Evolutionary conservation across 1,284 basidiomycete species (phyloP), one percentile per base, ranked within the genome.

Genomic region (Sanguinoderma infundibulare): DNA sequence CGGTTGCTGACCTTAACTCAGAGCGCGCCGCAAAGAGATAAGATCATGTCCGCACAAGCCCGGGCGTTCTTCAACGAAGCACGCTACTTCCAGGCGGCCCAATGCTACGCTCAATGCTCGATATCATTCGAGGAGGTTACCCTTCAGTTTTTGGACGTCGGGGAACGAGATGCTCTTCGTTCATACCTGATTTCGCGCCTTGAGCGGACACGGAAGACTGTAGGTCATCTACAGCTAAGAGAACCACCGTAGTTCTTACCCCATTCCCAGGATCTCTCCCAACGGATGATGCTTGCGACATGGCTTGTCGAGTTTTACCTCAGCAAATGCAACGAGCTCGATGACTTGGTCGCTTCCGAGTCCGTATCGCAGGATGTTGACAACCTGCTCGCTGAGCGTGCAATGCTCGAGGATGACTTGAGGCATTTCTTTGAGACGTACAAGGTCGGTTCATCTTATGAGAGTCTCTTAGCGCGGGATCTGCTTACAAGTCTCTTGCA

Each of bases 231-330:
- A 12, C 6, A 10, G 5, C 36, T 40, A n/a, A 7, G 28, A 5
- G 5, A 17, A 42, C 8, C 7, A 2, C 30, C 26, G 1, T 42
- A 8, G n/a, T 9, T 17, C 53, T 47, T 5, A 50, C 32, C 8
- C 10, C 7, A 12, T 2, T 15, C 15, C 39, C 64, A 96, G 94
- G 95, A 98, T 69, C 69, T 94, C 50, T 95, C 94, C 0, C 96
- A 98, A 74, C 85, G 98, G 35, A 96, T 97, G 90, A 97, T 99
- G 91, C 81, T 99, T 8, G 96, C 98, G 1, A 98, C 96, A 0
- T 99, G 98, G 98, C 89, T 99, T 7, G 90, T 98, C 32, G 98
- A 99, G 75, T 96, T 99, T 67, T 98, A 96, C 73, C 86, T 99
- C 24, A 92, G 91, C 77, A 98, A 98, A 79, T 95, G 95, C 75